Evolutionary conservation across 73 alveolate species (phyloP).

Genomic region (Paramecium caudatum): DNA sequence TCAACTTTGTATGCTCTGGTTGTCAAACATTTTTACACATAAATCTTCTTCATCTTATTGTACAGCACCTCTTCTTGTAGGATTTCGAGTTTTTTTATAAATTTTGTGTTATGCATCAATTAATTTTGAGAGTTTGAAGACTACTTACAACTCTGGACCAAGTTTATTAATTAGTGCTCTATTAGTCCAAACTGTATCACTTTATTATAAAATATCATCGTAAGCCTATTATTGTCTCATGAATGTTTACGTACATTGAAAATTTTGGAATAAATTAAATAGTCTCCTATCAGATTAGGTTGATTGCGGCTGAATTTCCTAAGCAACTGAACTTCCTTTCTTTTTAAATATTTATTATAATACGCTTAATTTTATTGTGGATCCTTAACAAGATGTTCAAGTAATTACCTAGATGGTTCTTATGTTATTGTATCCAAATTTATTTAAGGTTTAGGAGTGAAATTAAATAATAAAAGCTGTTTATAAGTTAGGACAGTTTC

Average conservation of each 20-base stretch:
- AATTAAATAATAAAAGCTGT: not conserved
- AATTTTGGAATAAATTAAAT: not conserved
- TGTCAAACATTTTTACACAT: not conserved
- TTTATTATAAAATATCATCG: constrained; percentile 16
- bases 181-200: constrained; percentile 3
- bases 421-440: not conserved
- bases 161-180: constrained; percentile 6
- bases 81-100: not conserved
- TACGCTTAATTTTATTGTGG: not conserved
- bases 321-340: no score
- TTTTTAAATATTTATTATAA: no score
- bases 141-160: constrained; percentile 38
- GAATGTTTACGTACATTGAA: not conserved
- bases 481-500: constrained; percentile 25
- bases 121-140: constrained; percentile 28
- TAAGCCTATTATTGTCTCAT: not conserved
- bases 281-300: constrained; percentile 30
- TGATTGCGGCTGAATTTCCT: not conserved
- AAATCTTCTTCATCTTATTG: constrained; percentile 16
- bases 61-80: constrained; percentile 21
- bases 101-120: constrained; percentile 39
- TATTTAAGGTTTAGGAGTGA: constrained; percentile 48
- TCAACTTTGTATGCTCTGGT: not conserved
- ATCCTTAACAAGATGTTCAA: not conserved
- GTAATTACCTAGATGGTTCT: not conserved